phyloP scores from a whole-genome alignment of 164 flowering plant species.

The Liquidambar formosana region DNA sequence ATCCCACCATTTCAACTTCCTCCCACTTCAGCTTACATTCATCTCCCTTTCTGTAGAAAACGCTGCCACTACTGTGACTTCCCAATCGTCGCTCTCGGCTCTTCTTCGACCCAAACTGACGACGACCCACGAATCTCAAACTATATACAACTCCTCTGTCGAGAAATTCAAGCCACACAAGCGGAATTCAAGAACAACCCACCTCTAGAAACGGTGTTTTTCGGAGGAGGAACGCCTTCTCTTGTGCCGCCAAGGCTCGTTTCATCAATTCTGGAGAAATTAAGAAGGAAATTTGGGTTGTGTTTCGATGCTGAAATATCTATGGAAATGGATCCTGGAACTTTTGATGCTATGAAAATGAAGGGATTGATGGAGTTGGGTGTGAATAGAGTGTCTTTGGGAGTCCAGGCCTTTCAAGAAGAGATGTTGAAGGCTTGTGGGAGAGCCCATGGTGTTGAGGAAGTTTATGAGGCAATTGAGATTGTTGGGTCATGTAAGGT shows the following conservation, averaged over 20 bases:
- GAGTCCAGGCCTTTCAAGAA: conserved; percentile 94
- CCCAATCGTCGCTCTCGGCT: conserved; percentile 88
- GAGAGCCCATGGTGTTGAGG: conserved; percentile 79
- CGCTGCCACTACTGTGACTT: conserved; percentile 98
- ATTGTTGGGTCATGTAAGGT: conserved; percentile 62
- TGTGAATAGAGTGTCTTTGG: conserved; percentile 92
- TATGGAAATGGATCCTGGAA: conserved; percentile 98
- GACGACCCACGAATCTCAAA: conserved; percentile 72
- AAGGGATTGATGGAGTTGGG: conserved; percentile 65
- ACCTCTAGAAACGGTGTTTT: conserved; percentile 79
- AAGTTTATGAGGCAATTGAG: conserved; percentile 76
- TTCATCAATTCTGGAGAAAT: conserved; percentile 41
- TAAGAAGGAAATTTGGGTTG: conserved; percentile 68
- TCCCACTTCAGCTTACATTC: conserved; percentile 90
- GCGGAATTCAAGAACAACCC: conserved; percentile 27
- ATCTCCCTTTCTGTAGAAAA: conserved; percentile 94
- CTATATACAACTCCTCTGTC: conserved; percentile 57
- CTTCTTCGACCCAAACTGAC: conserved; percentile 35
- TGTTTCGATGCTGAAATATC: conserved; percentile 67
- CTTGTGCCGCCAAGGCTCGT: conserved; percentile 84
- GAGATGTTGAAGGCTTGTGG: conserved; percentile 82
- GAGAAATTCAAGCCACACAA: conserved; percentile 67
- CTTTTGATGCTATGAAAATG: conserved; percentile 68
- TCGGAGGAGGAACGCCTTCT: conserved; percentile 97
- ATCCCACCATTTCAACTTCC: conserved; percentile 23